Conservation (phyloP, 192 early-diverging fungal genomes). For the Backusella circina region DNA sequence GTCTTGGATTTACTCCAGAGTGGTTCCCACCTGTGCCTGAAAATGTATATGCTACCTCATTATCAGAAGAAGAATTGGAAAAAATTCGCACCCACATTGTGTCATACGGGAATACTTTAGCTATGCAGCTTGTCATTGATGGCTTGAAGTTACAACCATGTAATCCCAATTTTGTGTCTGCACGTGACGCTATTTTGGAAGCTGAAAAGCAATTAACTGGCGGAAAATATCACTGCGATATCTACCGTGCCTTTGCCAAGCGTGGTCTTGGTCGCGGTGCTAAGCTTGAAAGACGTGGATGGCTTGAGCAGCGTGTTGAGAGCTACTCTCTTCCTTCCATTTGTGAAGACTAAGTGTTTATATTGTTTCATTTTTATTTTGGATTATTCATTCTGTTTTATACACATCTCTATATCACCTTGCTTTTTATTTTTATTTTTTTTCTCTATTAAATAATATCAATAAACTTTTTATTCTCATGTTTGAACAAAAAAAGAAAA, state of each 20-base stretch:
- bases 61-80: conserved; percentile 17
- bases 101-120: conserved; percentile 65
- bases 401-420: background rate
- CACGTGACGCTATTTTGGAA: conserved; percentile 70
- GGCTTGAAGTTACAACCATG: conserved; percentile 79
- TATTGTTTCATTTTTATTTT: conserved; percentile 5
- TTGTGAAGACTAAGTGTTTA: conserved; percentile 6
- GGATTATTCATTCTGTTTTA: conserved; percentile 4
- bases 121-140: conserved; percentile 68
- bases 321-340: conserved; percentile 22
- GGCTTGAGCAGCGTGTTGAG: conserved; percentile 30
- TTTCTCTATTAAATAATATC: background rate
- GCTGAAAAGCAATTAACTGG: conserved; percentile 62
- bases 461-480: background rate
- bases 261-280: conserved; percentile 84
- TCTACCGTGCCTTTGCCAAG: conserved; percentile 83
- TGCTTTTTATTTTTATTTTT: background rate
- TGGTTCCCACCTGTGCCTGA: conserved; percentile 49
- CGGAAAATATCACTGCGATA: conserved; percentile 65
- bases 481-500: background rate
- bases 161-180: conserved; percentile 65
- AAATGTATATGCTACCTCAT: background rate
- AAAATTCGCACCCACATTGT: conserved; percentile 31
- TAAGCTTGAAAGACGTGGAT: conserved; percentile 35
- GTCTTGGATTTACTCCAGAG: conserved; percentile 50